Evolutionary conservation across 2,329 filamentous ascomycete species (phyloP), one percentile per base, ranked within the genome.

Genomic region (Clarireedia monteithiana): DNA sequence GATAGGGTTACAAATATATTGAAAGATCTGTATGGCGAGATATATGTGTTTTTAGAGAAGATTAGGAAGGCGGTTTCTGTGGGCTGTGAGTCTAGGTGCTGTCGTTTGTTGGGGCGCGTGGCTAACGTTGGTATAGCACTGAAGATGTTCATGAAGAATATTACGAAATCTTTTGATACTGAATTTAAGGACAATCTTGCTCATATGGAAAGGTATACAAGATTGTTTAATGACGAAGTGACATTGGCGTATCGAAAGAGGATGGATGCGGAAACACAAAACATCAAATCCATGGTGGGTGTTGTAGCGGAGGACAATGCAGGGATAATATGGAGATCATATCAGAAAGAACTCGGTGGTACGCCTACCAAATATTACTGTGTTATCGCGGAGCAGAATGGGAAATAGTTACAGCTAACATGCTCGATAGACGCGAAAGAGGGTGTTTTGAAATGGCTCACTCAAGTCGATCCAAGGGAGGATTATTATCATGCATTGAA

Each of bases 161-260:
- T 55, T 14, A 50, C n/a, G 3, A 50, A 50, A 12, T 55, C 53
- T 6, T 50, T 50, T 9, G 53, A 55, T 5, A n/a, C 27, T 3
- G 53, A 55, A 34, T 50, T 55, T 2, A 55, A 27, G 44, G 53
- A 50, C 6, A 55, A 55, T 12, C 12, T 55, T 4, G 53, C 50
- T 26, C 47, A 55, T n/a, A 38, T 55, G 9, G 53, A 55, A 44
- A 50, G 53, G 42, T 50, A 38, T 50, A 50, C 38, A n/a, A 27
- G 53, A 5, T 20, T 55, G 12, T 55, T 55, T 7, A 55, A 50
- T 50, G 53, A 55, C 17, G 53, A 55, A 34, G 38, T 55, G 15
- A 55, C 53, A 12, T 38, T 55, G 15, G 53, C 53, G 7, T 46
- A 55, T 44, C 38, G 53, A 26, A 44, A 12, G 14, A 40, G 53